Evolutionary conservation across 306 rosid species (phyloP).

Genomic region (Hippophae gyantsensis): DNA sequence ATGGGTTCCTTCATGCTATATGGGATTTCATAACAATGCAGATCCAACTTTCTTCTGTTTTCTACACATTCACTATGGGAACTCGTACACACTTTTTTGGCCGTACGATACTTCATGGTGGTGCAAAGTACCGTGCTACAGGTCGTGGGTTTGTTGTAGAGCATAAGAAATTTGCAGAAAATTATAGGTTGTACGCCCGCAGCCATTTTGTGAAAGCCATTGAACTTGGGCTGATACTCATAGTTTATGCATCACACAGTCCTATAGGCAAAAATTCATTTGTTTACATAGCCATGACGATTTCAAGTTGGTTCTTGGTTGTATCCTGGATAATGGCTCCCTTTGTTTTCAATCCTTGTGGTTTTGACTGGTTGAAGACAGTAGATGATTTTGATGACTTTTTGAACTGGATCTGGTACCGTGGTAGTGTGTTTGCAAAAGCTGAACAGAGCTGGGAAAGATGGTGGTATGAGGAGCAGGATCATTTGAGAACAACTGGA

Average conservation of each 20-base stretch:
- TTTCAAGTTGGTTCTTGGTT: conserved; percentile 79
- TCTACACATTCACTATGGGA: conserved; percentile 79
- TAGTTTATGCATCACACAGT: conserved; percentile 58
- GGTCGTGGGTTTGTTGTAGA: conserved; percentile 93
- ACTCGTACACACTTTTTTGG: conserved; percentile 79
- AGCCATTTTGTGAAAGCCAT: conserved; percentile 91
- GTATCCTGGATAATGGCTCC: conserved; percentile 78
- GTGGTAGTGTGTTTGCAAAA: conserved; percentile 71
- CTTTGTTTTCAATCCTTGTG: conserved; percentile 74
- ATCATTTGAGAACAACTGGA: conserved; percentile 66
- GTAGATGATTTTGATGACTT: conserved; percentile 74
- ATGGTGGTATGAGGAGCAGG: conserved; percentile 96
- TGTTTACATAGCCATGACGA: conserved; percentile 67
- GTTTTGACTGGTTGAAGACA: conserved; percentile 89
- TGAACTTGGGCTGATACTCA: conserved; percentile 68
- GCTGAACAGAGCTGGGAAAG: conserved; percentile 93
- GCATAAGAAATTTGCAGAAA: conserved; percentile 82
- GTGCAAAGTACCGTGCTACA: conserved; percentile 82
- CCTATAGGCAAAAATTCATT: conserved; percentile 43
- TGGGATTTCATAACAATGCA: conserved; percentile 88
- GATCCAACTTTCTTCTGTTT: conserved; percentile 84
- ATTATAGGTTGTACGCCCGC: conserved; percentile 78
- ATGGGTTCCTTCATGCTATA: conserved; percentile 68
- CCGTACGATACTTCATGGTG: conserved; percentile 77
- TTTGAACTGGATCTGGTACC: conserved; percentile 71